phyloP scores from a whole-genome alignment of 805 yeast species.

The Candida xyloterini region DNA sequence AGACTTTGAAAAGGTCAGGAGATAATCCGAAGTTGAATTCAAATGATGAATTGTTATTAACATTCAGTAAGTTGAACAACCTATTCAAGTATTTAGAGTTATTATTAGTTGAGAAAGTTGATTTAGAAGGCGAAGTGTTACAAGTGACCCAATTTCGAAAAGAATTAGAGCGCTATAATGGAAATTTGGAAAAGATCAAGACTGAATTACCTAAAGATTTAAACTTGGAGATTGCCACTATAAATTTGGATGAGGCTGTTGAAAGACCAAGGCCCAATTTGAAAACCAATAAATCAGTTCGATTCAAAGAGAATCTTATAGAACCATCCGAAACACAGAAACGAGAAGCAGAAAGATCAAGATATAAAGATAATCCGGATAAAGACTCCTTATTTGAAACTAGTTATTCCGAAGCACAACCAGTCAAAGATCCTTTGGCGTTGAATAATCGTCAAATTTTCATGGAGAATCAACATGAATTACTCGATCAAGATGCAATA shows the following conservation, averaged over 20 bases:
- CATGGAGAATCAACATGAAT: conserved; percentile 43
- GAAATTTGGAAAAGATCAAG: conserved; percentile 1
- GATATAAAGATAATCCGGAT: conserved; percentile 14
- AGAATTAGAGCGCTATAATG: conserved; percentile 4
- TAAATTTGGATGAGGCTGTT: conserved; percentile 4
- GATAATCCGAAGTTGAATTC: conserved; percentile 1
- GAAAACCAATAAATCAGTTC: conserved; percentile 24
- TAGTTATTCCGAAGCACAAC: not conserved
- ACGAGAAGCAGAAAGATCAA: no score
- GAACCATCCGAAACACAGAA: conserved; percentile 14
- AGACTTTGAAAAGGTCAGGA: conserved; percentile 12
- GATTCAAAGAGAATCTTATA: conserved; percentile 24
- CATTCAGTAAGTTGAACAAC: conserved; percentile 12
- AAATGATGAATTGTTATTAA: conserved; percentile 15
- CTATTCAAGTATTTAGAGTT: conserved; percentile 17
- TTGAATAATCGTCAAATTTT: conserved; percentile 32
- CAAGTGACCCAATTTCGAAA: conserved; percentile 5
- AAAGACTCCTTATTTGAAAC: not conserved
- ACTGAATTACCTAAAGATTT: conserved; percentile 9
- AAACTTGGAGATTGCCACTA: conserved; percentile 1
- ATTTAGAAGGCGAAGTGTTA: conserved; percentile 1
- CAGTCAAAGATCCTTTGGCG: conserved; percentile 10
- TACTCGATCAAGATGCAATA: conserved; percentile 45
- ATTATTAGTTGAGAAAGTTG: conserved; percentile 16
- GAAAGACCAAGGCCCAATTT: conserved; percentile 5